Conservation (phyloP, 495 filamentous ascomycete genomes). For the Penicillium riverlandense region DNA sequence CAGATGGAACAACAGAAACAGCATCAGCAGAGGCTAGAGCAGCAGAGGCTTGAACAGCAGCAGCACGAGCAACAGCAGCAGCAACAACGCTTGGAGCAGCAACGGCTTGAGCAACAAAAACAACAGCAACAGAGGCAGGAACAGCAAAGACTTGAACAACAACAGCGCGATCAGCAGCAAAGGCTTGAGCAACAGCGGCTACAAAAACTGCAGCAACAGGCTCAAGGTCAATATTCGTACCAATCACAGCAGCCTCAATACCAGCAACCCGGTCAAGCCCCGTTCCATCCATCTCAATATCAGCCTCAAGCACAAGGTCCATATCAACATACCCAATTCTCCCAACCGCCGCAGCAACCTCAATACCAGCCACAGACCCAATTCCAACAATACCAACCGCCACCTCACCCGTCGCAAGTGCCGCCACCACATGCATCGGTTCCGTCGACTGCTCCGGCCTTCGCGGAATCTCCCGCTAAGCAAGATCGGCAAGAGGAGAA, state of each 20-base stretch:
- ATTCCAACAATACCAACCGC: slow-evolving; percentile 19
- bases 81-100: slow-evolving; percentile 10
- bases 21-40: slow-evolving; percentile 10
- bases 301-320: slow-evolving; percentile 8
- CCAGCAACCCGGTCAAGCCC: slow-evolving; percentile 6
- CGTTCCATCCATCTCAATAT: slow-evolving; percentile 19
- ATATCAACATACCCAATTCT: slow-evolving; percentile 6
- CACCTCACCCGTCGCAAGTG: slow-evolving; percentile 5
- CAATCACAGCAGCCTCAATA: slow-evolving; percentile 13
- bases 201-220: slow-evolving; percentile 19
- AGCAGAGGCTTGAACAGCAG: slow-evolving; percentile 10
- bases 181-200: slow-evolving; percentile 3
- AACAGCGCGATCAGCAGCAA: slow-evolving; percentile 14
- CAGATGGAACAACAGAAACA: slow-evolving; percentile 14
- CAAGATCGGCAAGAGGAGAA: slow-evolving; percentile 9
- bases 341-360: slow-evolving; percentile 5
- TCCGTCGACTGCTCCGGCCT: neutral
- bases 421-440: slow-evolving; percentile 2
- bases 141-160: slow-evolving; percentile 13
- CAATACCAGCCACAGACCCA: slow-evolving; percentile 11
- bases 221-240: slow-evolving; percentile 14
- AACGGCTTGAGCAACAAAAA: slow-evolving; percentile 5
- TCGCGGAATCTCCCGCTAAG: neutral
- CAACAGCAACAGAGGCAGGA: slow-evolving; percentile 11
- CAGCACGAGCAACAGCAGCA: slow-evolving; percentile 7